A percentile compares a stretch with the other conserved stretches of the same genome.
Conservation (phyloP, 1,284 basidiomycete species). For the Cutaneotrichosporon cutaneum region DNA sequence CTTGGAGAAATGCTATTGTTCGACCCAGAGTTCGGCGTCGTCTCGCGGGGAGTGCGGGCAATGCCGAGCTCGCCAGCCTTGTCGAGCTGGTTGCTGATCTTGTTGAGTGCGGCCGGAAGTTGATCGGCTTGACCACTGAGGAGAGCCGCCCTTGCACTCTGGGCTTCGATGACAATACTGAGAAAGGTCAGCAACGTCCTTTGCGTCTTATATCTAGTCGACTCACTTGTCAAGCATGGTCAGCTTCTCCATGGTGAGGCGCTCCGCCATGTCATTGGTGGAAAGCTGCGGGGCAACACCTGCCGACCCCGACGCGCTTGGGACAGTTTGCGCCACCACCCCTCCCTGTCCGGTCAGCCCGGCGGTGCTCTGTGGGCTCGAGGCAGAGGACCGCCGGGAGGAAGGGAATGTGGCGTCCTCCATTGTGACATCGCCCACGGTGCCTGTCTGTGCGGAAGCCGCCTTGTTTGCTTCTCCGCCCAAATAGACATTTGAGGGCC, state of each 20-base stretch:
- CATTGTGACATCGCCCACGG: slow-evolving; percentile 32
- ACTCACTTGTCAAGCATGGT: slow-evolving; percentile 46
- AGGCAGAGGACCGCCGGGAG: slow-evolving; percentile 24
- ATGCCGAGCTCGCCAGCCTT: slow-evolving; percentile 44
- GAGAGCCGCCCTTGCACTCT: slow-evolving; percentile 42
- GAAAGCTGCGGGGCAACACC: slow-evolving; percentile 2
- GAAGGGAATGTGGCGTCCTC: slow-evolving; percentile 38
- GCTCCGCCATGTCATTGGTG: slow-evolving; percentile 19
- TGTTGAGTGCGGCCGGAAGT: slow-evolving; percentile 39
- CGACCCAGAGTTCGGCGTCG: slow-evolving; percentile 25
- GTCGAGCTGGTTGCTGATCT: slow-evolving; percentile 46
- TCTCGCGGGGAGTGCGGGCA: slow-evolving; percentile 36
- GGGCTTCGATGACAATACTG: slow-evolving; percentile 45
- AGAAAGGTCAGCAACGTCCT: slow-evolving; percentile 18
- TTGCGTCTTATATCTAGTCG: neutral
- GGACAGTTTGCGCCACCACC: slow-evolving; percentile 8
- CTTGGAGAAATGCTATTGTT: slow-evolving; percentile 37
- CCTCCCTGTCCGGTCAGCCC: neutral
- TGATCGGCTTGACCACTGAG: slow-evolving; percentile 40
- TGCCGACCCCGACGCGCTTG: slow-evolving; percentile 8
- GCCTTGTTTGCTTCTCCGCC: neutral
- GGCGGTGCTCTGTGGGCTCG: slow-evolving; percentile 9
- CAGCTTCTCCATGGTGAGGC: slow-evolving; percentile 26
- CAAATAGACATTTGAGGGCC: neutral
- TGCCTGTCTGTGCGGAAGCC: slow-evolving; percentile 14